Evolutionary conservation across 345 rosid genomes (phyloP).

Genomic region (Cochlearia excelsa): DNA sequence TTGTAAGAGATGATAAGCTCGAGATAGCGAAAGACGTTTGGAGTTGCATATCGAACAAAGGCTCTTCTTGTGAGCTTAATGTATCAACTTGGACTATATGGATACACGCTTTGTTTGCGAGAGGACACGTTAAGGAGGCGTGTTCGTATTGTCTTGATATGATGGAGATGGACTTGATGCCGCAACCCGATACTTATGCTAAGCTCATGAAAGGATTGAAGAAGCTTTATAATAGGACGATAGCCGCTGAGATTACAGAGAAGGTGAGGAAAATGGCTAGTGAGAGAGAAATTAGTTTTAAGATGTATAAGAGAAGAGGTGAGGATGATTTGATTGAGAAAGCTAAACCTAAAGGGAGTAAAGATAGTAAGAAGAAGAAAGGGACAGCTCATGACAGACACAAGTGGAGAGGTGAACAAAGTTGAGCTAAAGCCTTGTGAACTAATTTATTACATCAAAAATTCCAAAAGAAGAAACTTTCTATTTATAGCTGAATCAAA

Average conservation of each 20-base stretch:
- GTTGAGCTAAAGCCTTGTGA: conserved; percentile 20
- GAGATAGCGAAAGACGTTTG: conserved; percentile 86
- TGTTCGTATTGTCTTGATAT: conserved; percentile 84
- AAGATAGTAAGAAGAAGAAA: conserved; percentile 65
- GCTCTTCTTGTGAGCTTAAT: conserved; percentile 63
- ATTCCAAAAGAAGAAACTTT: conserved; percentile 4
- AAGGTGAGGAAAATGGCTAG: conserved; percentile 92
- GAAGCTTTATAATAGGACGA: conserved; percentile 72
- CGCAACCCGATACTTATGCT: conserved; percentile 82
- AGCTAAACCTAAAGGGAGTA: conserved; percentile 45
- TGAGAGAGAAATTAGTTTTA: conserved; percentile 71
- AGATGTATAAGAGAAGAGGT: conserved; percentile 83
- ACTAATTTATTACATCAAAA: background rate
- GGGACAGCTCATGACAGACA: conserved; percentile 42
- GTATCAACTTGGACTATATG: conserved; percentile 92
- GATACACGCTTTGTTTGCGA: conserved; percentile 79
- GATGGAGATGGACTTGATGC: conserved; percentile 89
- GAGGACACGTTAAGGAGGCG: conserved; percentile 84
- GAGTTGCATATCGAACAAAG: conserved; percentile 62
- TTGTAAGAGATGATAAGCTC: conserved; percentile 71
- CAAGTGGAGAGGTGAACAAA: conserved; percentile 28
- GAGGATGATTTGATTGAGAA: conserved; percentile 79
- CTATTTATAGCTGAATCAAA: background rate
- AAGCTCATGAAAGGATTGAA: conserved; percentile 85
- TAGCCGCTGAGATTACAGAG: conserved; percentile 92